These are phyloP conservation scores for Aegilops bicornis DNA, from an alignment of 176 grass and related monocot genomes.

Conservation along the genomic window DNA sequence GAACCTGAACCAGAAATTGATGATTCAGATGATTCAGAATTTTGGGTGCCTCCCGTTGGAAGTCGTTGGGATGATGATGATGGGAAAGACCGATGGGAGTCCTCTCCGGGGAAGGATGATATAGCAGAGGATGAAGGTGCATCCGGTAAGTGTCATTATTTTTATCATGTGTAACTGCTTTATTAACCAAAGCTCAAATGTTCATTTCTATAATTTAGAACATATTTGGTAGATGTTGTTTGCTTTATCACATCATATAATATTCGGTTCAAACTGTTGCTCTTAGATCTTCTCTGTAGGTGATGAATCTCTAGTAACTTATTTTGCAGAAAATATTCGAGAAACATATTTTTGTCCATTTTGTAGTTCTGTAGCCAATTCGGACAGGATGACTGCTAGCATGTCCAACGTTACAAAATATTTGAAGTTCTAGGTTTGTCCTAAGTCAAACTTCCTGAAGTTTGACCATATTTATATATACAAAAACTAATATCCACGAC, in stretches of 20 bases:
- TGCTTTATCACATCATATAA: background rate
- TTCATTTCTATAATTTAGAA: background rate
- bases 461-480: too few species aligned
- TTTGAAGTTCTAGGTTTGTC: too few species aligned
- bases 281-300: background rate
- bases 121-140: conserved; percentile 27
- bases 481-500: too few species aligned
- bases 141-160: conserved; percentile 26
- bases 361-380: background rate
- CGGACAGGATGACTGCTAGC: background rate
- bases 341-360: background rate
- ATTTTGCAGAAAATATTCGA: background rate
- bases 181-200: background rate
- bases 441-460: too few species aligned
- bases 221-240: background rate
- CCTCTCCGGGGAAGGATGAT: conserved; percentile 23
- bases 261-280: background rate
- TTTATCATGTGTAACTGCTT: conserved; percentile 8
- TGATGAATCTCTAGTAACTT: background rate
- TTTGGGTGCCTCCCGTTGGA: conserved; percentile 80
- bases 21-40: conserved; percentile 61
- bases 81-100: conserved; percentile 68
- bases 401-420: background rate
- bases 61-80: conserved; percentile 85
- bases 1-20: conserved; percentile 41